Conservation (phyloP, 2,329 filamentous ascomycete species). For the Dichotomopilus funicola region DNA sequence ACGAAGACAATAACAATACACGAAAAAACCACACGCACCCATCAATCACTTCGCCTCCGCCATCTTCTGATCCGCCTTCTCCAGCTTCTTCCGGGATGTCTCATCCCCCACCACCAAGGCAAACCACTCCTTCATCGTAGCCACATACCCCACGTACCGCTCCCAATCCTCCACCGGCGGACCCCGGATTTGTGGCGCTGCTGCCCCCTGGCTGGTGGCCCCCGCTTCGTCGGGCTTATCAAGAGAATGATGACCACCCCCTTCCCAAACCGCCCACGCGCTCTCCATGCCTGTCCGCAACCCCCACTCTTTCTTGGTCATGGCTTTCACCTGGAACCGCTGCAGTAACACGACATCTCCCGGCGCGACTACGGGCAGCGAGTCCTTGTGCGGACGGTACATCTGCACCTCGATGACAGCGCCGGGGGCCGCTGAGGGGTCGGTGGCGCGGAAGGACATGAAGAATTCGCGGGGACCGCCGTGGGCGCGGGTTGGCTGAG, state of each 20-base stretch:
- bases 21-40: background rate
- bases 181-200: slow-evolving; percentile 48
- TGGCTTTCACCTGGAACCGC: slow-evolving; percentile 47
- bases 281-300: slow-evolving; percentile 49
- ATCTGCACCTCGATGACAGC: slow-evolving; percentile 49
- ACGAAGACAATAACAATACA: too few species aligned
- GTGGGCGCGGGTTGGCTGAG: slow-evolving; percentile 48
- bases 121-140: slow-evolving; percentile 45
- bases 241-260: background rate
- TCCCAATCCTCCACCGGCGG: slow-evolving; percentile 52
- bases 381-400: slow-evolving; percentile 51
- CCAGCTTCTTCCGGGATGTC: slow-evolving; percentile 40
- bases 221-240: background rate
- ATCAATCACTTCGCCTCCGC: slow-evolving; percentile 12
- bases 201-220: background rate
- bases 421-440: slow-evolving; percentile 46
- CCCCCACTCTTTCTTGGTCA: slow-evolving; percentile 50
- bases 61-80: slow-evolving; percentile 40
- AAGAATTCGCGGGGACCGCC: slow-evolving; percentile 53
- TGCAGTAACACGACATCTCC: slow-evolving; percentile 56
- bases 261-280: slow-evolving; percentile 51
- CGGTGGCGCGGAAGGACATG: slow-evolving; percentile 51
- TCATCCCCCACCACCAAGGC: slow-evolving; percentile 36
- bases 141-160: slow-evolving; percentile 44
- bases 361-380: slow-evolving; percentile 46